These are phyloP conservation scores for Zygnema cylindricum DNA, from an alignment of 139 green algal species.

Conservation along the genomic window DNA sequence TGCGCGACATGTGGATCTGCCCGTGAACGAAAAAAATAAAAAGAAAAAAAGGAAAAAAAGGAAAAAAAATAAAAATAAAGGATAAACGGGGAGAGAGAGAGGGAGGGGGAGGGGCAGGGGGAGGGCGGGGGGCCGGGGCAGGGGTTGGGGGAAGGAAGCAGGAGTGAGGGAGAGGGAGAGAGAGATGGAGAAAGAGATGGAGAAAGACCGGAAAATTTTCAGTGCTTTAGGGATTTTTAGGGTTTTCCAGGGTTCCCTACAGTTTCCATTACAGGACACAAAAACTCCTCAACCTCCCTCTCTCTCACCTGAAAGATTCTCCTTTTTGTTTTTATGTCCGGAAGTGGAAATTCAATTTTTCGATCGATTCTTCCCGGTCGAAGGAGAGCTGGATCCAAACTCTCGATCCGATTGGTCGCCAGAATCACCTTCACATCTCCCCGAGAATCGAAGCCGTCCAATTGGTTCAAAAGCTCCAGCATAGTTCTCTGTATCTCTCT, in stretches of 20 bases:
- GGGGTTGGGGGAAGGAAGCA: too few species aligned
- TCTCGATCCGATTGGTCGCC: slow-evolving; percentile 98
- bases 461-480: slow-evolving; percentile 97
- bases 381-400: slow-evolving; percentile 94
- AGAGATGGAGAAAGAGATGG: slow-evolving; percentile 36
- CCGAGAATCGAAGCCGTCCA: slow-evolving; percentile 95
- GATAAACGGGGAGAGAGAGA: slow-evolving; percentile 36
- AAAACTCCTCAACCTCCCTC: neutral
- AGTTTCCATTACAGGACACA: neutral
- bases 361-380: slow-evolving; percentile 88
- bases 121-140: slow-evolving; percentile 66
- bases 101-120: slow-evolving; percentile 49
- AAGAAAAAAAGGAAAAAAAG: slow-evolving; percentile 46
- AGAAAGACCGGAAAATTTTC: neutral
- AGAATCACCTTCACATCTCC: slow-evolving; percentile 99
- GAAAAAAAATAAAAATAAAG: too few species aligned
- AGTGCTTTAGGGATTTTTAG: too few species aligned
- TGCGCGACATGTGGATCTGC: slow-evolving; percentile 77
- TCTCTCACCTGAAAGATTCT: slow-evolving; percentile 93
- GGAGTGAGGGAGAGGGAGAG: neutral
- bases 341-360: slow-evolving; percentile 99
- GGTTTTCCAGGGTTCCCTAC: neutral
- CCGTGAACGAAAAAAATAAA: neutral
- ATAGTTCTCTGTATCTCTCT: slow-evolving; percentile 98
- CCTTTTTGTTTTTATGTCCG: slow-evolving; percentile 97